Evolutionary conservation across 2,329 filamentous ascomycete genomes (phyloP).

Genomic region (Colletotrichum shisoi): DNA sequence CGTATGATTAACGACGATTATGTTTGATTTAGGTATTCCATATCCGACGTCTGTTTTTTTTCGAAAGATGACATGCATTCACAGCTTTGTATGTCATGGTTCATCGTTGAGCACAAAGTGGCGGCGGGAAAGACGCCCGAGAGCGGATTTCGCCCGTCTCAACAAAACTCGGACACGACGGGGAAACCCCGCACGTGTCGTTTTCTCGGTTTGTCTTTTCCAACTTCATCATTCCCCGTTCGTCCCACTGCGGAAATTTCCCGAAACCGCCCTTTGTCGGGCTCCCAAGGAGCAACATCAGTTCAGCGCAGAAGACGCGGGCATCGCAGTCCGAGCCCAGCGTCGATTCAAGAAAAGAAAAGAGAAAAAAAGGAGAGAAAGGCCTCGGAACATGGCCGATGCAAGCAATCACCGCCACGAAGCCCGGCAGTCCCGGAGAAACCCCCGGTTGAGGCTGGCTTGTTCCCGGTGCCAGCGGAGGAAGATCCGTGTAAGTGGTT

Average conservation of each 20-base stretch:
- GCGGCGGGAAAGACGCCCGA: background rate
- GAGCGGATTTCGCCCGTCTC: conserved; percentile 22
- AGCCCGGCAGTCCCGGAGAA: conserved; percentile 42
- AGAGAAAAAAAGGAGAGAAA: no score
- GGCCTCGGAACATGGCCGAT: conserved; percentile 26
- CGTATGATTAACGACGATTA: background rate
- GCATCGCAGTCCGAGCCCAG: background rate
- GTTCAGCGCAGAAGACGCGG: conserved; percentile 13
- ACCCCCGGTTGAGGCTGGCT: conserved; percentile 42
- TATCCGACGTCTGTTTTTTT: background rate
- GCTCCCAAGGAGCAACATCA: conserved; percentile 14
- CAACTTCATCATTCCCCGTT: conserved; percentile 31
- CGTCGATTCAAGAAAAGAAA: background rate
- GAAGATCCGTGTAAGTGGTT: conserved; percentile 56
- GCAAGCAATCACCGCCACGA: conserved; percentile 25
- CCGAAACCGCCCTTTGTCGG: conserved; percentile 11
- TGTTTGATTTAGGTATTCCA: no score
- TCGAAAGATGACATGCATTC: no score
- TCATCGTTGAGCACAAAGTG: background rate
- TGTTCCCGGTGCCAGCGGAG: conserved; percentile 54
- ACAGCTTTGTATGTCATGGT: background rate
- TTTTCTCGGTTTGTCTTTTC: conserved; percentile 12
- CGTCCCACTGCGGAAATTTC: conserved; percentile 32
- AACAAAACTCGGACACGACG: conserved; percentile 18
- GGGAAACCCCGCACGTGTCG: conserved; percentile 15